These are phyloP conservation scores for Sapria himalayana DNA, from an alignment of 345 rosid species.

Conservation along the genomic window DNA sequence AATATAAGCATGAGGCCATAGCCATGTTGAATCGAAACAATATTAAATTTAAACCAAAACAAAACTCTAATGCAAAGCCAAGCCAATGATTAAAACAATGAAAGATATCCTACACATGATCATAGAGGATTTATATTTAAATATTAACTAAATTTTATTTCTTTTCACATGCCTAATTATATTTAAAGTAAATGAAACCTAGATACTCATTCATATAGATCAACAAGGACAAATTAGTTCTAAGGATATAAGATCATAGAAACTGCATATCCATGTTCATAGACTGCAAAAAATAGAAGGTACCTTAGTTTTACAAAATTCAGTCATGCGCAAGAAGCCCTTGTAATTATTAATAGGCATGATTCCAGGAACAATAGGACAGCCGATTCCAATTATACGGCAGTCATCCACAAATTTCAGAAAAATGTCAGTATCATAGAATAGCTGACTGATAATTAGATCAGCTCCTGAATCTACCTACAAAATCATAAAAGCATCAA, in stretches of 20 bases:
- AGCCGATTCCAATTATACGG: slow-evolving; percentile 63
- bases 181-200: slow-evolving; percentile 4
- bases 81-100: too few relatives aligned
- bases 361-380: slow-evolving; percentile 91
- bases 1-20: too few relatives aligned
- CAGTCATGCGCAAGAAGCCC: slow-evolving; percentile 87
- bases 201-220: slow-evolving; percentile 1
- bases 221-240: not conserved
- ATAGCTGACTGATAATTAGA: slow-evolving; percentile 62
- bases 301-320: slow-evolving; percentile 93
- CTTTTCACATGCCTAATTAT: too few relatives aligned
- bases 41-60: too few relatives aligned
- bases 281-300: not conserved
- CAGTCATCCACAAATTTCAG: slow-evolving; percentile 90
- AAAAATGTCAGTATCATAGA: slow-evolving; percentile 79
- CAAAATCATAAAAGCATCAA: slow-evolving; percentile 8
- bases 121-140: too few relatives aligned
- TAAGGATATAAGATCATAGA: not conserved
- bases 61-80: too few relatives aligned
- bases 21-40: too few relatives aligned
- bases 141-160: too few relatives aligned
- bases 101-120: too few relatives aligned
- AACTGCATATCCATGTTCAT: not conserved
- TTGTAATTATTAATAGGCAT: slow-evolving; percentile 92
- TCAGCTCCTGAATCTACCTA: slow-evolving; percentile 98